Evolutionary conservation across 2,329 filamentous ascomycete genomes (phyloP), one percentile per base, ranked within the genome.

Genomic region (Sclerotinia spermophila): DNA sequence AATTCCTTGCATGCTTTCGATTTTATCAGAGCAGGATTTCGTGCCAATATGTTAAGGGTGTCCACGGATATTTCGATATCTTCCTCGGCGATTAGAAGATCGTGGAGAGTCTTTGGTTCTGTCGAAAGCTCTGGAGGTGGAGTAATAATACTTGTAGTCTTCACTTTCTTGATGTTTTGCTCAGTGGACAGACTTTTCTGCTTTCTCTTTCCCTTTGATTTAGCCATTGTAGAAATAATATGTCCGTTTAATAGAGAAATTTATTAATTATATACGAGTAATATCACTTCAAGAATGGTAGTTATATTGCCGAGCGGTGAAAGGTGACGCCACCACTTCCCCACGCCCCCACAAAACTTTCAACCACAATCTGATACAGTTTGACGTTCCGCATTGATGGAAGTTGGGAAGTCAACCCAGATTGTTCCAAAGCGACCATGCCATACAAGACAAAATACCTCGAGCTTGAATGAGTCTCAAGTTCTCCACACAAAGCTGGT

Each of bases 31-130:
- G 79, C 80, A 0, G 90, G 89, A 73, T 91, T 84, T 71, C 85
- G 80, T 0, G 88, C 81, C 17, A 92, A 83, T 0, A 86, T 83
- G 2, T 81, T 82, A 40, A 92, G 83, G 0, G 89, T 91, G 44
- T 92, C 90, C 70, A 90, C 83, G 1, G 89, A 84, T 70, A 91
- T 86, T 60, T 91, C 89, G 69, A 92, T 83, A 73, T 92, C 90
- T 72, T 92, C 90, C 74, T 91, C 89, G 24, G 84, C 82, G 2
- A 87, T 87, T n/a, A 87, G 82, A 71, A 90, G 79, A 0, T 84
- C 83, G 67, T 84, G 81, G 5, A 89, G 80, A 64, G 78, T 86
- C 75, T 82, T 84, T n/a, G 85, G 82, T 72, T 85, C 84, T 67
- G 79, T 74, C 4, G 73, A 71, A 7, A 76, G 73, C 51, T 78